Conservation (phyloP, 2,329 filamentous ascomycete genomes). For the Exophiala sideris region DNA sequence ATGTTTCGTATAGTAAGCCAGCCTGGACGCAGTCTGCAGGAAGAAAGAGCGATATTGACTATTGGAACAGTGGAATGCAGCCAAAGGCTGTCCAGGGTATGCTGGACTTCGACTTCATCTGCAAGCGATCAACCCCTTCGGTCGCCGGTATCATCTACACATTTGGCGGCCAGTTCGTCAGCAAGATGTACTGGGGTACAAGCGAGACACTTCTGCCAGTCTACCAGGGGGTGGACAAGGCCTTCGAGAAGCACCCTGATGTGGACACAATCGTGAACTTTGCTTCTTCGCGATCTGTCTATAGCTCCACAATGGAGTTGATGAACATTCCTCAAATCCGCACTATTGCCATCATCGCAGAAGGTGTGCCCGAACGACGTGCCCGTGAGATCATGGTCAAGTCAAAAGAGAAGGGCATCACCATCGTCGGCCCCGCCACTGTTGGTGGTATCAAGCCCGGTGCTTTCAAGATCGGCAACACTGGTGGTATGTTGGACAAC, state of each 20-base stretch:
- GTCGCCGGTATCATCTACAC: constrained; percentile 99
- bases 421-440: constrained; percentile 96
- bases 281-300: constrained; percentile 96
- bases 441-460: constrained; percentile 99
- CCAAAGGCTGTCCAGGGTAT: constrained; percentile 87
- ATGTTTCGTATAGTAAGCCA: constrained; percentile 97
- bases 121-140: constrained; percentile 94
- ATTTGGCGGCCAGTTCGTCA: constrained; percentile 99
- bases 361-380: constrained; percentile 97
- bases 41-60: constrained; percentile 30
- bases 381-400: constrained; percentile 97
- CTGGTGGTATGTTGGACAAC: constrained; percentile 99
- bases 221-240: constrained; percentile 91
- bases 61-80: constrained; percentile 71
- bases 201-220: constrained; percentile 98
- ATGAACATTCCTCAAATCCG: constrained; percentile 97
- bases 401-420: constrained; percentile 96
- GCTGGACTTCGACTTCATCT: constrained; percentile 99
- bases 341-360: constrained; percentile 98
- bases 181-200: constrained; percentile 99
- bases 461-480: constrained; percentile 99
- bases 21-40: constrained; percentile 41
- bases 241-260: constrained; percentile 91
- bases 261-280: constrained; percentile 99
- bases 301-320: constrained; percentile 96